A percentile compares a stretch with the other conserved stretches of the same genome.
Conservation (phyloP, 176 grass and related monocot genomes). For the Saccharum spontaneum region DNA sequence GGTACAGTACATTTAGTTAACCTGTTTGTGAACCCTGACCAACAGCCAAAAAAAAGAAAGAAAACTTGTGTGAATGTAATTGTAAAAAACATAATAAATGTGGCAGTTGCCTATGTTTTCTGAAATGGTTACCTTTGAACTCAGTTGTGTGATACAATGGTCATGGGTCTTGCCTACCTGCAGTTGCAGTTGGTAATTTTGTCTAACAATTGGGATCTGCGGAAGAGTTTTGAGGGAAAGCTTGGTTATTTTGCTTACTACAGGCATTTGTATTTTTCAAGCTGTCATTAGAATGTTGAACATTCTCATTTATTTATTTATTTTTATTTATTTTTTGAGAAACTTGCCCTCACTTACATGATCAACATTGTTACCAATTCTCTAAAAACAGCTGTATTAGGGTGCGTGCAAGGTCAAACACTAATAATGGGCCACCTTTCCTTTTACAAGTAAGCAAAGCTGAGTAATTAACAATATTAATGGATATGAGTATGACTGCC, state of each 20-base stretch:
- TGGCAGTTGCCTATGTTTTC: background rate
- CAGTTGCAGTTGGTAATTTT: background rate
- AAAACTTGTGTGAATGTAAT: background rate
- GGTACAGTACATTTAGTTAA: background rate
- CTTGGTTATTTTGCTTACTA: background rate
- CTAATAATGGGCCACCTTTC: too few relatives aligned
- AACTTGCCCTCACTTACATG: too few relatives aligned
- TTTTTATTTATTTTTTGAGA: too few relatives aligned
- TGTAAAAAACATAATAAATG: background rate
- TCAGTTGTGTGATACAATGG: background rate
- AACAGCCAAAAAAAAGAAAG: background rate
- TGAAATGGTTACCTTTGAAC: conserved; percentile 11
- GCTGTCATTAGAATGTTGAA: background rate
- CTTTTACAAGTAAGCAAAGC: too few relatives aligned
- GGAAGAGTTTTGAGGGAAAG: background rate
- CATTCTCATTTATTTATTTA: too few relatives aligned
- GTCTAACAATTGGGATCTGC: background rate
- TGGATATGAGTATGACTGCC: too few relatives aligned
- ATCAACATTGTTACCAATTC: background rate
- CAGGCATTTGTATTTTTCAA: background rate
- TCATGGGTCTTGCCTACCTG: background rate
- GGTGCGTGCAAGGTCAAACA: background rate
- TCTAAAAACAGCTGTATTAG: background rate
- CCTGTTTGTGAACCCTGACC: background rate
- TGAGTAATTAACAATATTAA: too few relatives aligned